Evolutionary conservation across 2,329 filamentous ascomycete genomes (phyloP).

Genomic region (Claviceps paspali): DNA sequence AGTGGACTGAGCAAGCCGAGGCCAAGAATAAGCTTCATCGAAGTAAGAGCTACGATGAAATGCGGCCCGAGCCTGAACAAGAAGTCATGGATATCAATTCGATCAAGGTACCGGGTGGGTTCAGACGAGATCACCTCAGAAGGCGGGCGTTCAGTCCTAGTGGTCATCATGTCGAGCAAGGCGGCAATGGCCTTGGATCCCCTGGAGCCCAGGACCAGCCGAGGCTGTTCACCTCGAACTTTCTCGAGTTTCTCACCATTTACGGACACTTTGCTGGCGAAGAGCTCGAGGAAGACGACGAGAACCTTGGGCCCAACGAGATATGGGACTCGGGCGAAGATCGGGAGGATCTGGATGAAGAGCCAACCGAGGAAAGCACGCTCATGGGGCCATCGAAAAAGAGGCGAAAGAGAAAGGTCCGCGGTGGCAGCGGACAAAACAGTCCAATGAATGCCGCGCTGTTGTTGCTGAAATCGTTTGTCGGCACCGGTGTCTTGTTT

Average conservation of each 20-base stretch:
- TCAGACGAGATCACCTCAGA: constrained; percentile 77
- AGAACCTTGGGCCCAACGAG: constrained; percentile 71
- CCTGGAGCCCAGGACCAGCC: constrained; percentile 14
- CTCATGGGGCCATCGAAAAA: constrained; percentile 63
- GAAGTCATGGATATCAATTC: constrained; percentile 73
- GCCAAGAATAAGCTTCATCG: constrained; percentile 52
- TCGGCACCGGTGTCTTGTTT: constrained; percentile 90
- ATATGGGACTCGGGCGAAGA: constrained; percentile 75
- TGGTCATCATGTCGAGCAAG: constrained; percentile 15
- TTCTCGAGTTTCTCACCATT: constrained; percentile 86
- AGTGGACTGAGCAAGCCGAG: constrained; percentile 85
- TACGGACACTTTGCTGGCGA: constrained; percentile 98
- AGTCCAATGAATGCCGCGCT: constrained; percentile 66
- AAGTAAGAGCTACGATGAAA: constrained; percentile 75
- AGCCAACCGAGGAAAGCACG: constrained; percentile 78
- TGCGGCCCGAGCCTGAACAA: constrained; percentile 62
- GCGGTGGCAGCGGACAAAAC: constrained; percentile 60
- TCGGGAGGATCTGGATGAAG: constrained; percentile 52
- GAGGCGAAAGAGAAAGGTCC: constrained; percentile 61
- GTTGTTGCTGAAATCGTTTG: constrained; percentile 89
- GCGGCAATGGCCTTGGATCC: constrained; percentile 20
- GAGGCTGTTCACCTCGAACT: constrained; percentile 73
- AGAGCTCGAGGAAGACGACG: constrained; percentile 90
- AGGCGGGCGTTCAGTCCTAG: constrained; percentile 52
- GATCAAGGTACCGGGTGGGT: constrained; percentile 88